A percentile compares a stretch with the other conserved stretches of the same genome.
Evolutionary conservation across 2,329 filamentous ascomycete species (phyloP).

Genomic region (Aspergillus melleus): DNA sequence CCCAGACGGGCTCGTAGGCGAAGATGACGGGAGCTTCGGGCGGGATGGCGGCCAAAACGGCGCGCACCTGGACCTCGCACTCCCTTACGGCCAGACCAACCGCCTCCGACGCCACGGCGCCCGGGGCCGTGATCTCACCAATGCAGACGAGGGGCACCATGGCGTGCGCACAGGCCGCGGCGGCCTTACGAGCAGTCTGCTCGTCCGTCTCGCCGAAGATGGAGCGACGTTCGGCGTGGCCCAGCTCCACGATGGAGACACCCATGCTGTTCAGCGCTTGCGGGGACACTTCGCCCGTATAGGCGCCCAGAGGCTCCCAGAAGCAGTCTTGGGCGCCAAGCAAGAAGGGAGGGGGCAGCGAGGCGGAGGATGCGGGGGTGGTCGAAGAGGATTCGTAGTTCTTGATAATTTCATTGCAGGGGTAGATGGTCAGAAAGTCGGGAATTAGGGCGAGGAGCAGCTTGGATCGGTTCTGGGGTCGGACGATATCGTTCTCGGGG

Average conservation of each 20-base stretch:
- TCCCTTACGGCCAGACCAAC: constrained; percentile 64
- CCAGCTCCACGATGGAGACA: constrained; percentile 72
- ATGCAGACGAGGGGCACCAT: constrained; percentile 79
- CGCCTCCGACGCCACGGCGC: constrained; percentile 47
- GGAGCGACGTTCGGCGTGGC: constrained; percentile 74
- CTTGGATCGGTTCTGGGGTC: constrained; percentile 46
- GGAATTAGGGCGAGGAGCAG: constrained; percentile 76
- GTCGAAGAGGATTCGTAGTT: constrained; percentile 28
- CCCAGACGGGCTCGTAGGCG: constrained; percentile 88
- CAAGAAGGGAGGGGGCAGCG: constrained; percentile 52
- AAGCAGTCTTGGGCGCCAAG: constrained; percentile 77
- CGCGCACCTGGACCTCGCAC: constrained; percentile 64
- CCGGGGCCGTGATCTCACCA: constrained; percentile 63
- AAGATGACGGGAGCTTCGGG: constrained; percentile 68
- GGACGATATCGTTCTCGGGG: constrained; percentile 47
- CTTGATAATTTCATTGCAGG: constrained; percentile 42
- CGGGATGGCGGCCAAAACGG: constrained; percentile 62
- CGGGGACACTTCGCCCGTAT: constrained; percentile 76
- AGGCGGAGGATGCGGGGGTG: constrained; percentile 14
- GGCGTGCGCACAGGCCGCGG: constrained; percentile 65
- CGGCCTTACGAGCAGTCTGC: constrained; percentile 66
- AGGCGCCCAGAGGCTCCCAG: constrained; percentile 69
- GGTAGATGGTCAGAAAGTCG: constrained; percentile 68
- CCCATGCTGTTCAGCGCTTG: constrained; percentile 66
- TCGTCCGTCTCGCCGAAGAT: constrained; percentile 75